A percentile compares a stretch with the other conserved stretches of the same genome.
Conservation (phyloP, 352 stramenopile species). For the Phytophthora crassamura region DNA sequence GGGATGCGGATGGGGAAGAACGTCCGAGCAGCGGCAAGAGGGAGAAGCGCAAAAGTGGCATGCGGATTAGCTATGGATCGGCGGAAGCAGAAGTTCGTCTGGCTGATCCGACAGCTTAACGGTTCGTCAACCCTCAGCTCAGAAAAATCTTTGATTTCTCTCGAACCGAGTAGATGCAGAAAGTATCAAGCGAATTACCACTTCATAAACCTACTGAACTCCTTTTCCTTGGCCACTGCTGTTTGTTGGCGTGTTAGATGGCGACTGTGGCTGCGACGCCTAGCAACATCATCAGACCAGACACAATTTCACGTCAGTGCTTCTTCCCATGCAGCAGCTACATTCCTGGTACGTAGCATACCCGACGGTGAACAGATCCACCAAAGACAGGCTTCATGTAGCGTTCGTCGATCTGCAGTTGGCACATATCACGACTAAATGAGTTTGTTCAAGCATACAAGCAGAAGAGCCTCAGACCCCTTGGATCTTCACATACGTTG, state of each 20-base stretch:
- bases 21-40: slow-evolving; percentile 25
- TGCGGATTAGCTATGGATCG: slow-evolving; percentile 3
- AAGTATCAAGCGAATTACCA: neutral
- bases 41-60: slow-evolving; percentile 26
- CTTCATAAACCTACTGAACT: slow-evolving; percentile 13
- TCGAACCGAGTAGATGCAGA: neutral
- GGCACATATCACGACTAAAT: no score
- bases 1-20: slow-evolving; percentile 16
- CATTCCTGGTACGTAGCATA: neutral
- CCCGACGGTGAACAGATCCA: slow-evolving; percentile 41
- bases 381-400: slow-evolving; percentile 79
- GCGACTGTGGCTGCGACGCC: neutral
- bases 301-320: neutral
- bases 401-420: slow-evolving; percentile 58
- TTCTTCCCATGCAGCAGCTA: no score
- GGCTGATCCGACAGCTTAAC: slow-evolving; percentile 22
- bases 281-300: neutral
- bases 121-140: neutral
- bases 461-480: neutral
- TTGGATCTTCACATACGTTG: slow-evolving; percentile 39
- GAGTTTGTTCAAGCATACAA: neutral
- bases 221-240: neutral
- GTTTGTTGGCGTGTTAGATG: slow-evolving; percentile 10
- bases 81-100: slow-evolving; percentile 22
- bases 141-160: neutral